Percentiles rank a stretch among this genome's conserved stretches.
Evolutionary conservation across 306 rosid genomes (phyloP).

Genomic region (Glycine tomentella): DNA sequence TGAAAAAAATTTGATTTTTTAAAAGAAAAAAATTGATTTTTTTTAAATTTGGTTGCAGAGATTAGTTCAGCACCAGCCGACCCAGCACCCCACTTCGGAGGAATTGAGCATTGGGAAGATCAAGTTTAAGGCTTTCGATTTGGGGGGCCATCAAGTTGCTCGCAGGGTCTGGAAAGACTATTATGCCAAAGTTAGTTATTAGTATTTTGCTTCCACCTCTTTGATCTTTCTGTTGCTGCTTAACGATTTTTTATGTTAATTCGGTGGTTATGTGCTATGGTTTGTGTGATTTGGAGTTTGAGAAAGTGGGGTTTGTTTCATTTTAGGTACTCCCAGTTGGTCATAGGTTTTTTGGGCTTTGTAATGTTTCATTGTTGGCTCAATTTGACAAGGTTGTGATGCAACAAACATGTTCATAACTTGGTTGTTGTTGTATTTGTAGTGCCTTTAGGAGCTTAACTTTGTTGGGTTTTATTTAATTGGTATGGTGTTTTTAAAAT

Average conservation of each 20-base stretch:
- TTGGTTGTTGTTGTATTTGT: background rate
- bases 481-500: background rate
- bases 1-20: background rate
- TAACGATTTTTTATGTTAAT: background rate
- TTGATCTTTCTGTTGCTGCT: background rate
- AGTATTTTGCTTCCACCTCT: background rate
- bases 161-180: slow-evolving; percentile 95
- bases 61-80: slow-evolving; percentile 89
- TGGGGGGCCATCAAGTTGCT: slow-evolving; percentile 92
- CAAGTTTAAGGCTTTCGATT: slow-evolving; percentile 90
- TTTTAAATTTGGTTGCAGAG: slow-evolving; percentile 55
- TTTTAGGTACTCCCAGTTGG: slow-evolving; percentile 5
- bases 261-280: slow-evolving; percentile 12
- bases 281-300: slow-evolving; percentile 17
- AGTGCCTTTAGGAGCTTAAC: background rate
- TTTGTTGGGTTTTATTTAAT: slow-evolving; percentile 12
- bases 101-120: slow-evolving; percentile 86
- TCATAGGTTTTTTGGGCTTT: slow-evolving; percentile 16
- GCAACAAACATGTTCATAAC: slow-evolving; percentile 25
- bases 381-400: background rate
- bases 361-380: slow-evolving; percentile 12
- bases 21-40: background rate
- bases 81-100: slow-evolving; percentile 89
- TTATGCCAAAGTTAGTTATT: slow-evolving; percentile 70
- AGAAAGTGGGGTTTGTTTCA: slow-evolving; percentile 37